A percentile compares a stretch with the other conserved stretches of the same genome.
Evolutionary conservation across 345 rosid species (phyloP).

Genomic region (Camelina hispida): DNA sequence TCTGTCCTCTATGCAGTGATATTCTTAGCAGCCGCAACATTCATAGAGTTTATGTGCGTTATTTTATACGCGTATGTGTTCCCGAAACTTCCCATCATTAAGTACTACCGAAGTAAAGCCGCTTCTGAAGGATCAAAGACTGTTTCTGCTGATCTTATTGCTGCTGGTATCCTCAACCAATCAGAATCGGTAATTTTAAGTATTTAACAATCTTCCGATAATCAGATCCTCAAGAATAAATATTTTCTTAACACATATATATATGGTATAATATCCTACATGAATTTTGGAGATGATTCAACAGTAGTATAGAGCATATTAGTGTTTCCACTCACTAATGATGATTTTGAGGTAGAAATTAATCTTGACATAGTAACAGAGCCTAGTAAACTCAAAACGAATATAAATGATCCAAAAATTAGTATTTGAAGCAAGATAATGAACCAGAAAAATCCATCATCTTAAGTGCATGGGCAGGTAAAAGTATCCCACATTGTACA

Average conservation of each 20-base stretch:
- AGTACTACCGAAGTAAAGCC: slow-evolving; percentile 74
- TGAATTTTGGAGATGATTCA: neutral
- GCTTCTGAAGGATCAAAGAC: slow-evolving; percentile 87
- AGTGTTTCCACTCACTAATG: neutral
- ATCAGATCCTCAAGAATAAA: neutral
- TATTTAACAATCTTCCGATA: neutral
- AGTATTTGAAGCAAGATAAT: neutral
- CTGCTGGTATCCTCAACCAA: slow-evolving; percentile 68
- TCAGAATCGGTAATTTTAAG: neutral
- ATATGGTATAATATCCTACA: neutral
- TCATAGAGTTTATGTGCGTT: slow-evolving; percentile 63
- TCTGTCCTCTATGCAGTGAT: slow-evolving; percentile 52
- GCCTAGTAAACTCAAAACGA: neutral
- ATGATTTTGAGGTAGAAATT: neutral
- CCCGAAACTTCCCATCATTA: slow-evolving; percentile 74
- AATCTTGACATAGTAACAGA: neutral
- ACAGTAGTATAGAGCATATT: neutral
- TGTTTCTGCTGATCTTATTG: slow-evolving; percentile 80
- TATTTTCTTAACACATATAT: neutral
- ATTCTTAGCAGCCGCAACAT: slow-evolving; percentile 67
- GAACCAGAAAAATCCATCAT: neutral
- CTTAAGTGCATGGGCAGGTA: neutral
- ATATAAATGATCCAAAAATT: too few relatives aligned
- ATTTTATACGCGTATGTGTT: slow-evolving; percentile 64
- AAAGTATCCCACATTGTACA: neutral